Conservation (phyloP, 257 asterid species). For the Scutellaria galericulata region DNA sequence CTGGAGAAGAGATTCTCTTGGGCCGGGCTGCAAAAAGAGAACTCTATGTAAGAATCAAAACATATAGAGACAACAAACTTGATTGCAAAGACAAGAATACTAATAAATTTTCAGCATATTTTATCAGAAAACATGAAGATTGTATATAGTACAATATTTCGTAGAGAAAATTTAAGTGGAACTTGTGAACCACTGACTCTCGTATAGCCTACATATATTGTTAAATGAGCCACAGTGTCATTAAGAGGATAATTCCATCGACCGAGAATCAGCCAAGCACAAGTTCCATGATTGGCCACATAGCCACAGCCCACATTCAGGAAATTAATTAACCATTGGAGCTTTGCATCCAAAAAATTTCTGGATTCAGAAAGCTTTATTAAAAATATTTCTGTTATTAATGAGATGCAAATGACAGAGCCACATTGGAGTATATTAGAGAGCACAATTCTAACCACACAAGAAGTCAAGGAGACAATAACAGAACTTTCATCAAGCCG, state of each 20-base stretch:
- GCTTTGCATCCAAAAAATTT: background rate
- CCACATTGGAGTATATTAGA: background rate
- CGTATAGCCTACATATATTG: background rate
- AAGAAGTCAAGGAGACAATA: background rate
- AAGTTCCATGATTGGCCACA: constrained; percentile 14
- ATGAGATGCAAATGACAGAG: background rate
- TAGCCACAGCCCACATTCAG: constrained; percentile 4
- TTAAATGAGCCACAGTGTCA: background rate
- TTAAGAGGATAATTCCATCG: background rate
- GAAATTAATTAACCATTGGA: background rate
- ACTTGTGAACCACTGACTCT: background rate
- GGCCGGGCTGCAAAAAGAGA: constrained; percentile 83
- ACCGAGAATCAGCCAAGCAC: background rate
- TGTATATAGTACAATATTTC: background rate
- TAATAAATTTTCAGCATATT: background rate
- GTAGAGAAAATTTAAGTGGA: background rate
- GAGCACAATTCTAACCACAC: constrained; percentile 2
- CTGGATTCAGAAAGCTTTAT: constrained; percentile 15
- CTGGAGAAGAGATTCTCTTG: constrained; percentile 73
- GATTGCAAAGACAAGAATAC: constrained; percentile 2
- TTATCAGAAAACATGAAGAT: constrained; percentile 14
- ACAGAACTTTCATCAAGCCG: background rate
- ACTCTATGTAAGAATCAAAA: constrained; percentile 15
- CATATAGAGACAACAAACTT: background rate
- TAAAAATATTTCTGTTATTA: background rate